These are phyloP conservation scores for Anisodus tanguticus DNA, from an alignment of 257 asterid species.

Conservation along the genomic window DNA sequence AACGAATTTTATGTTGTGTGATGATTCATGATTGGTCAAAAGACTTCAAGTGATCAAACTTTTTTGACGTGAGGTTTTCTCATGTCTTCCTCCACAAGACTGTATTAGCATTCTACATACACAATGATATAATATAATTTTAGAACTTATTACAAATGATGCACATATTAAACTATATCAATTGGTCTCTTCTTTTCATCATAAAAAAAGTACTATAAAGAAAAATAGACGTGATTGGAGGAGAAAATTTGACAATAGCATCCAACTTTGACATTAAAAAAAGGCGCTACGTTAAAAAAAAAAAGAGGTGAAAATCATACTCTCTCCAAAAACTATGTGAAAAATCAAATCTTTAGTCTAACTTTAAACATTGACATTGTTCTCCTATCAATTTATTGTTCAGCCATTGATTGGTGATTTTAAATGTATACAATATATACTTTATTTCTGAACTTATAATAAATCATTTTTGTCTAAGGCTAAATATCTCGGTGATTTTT, in stretches of 20 bases:
- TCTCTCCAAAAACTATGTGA: not conserved
- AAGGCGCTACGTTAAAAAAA: not conserved
- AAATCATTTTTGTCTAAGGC: too few relatives aligned
- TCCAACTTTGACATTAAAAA: not conserved
- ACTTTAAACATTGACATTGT: not conserved
- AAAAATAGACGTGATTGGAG: constrained; percentile 26
- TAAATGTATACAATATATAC: not conserved
- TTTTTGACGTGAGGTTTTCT: constrained; percentile 18
- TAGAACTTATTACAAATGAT: not conserved
- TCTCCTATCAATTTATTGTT: not conserved
- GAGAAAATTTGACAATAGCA: not conserved
- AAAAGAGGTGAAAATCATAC: not conserved
- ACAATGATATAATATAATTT: not conserved
- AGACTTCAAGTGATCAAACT: not conserved
- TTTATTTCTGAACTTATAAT: not conserved
- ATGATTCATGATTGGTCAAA: constrained; percentile 26
- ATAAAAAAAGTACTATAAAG: not conserved
- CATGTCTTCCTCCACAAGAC: constrained; percentile 5
- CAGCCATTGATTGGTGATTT: not conserved
- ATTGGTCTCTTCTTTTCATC: not conserved
- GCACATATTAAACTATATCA: not conserved
- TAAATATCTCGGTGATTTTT: too few relatives aligned
- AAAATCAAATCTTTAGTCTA: not conserved
- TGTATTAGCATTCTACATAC: constrained; percentile 10
- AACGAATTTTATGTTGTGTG: constrained; percentile 23